phyloP scores from a whole-genome alignment of 2,329 filamentous ascomycete genomes.

The Pseudofabraea citricarpa region DNA sequence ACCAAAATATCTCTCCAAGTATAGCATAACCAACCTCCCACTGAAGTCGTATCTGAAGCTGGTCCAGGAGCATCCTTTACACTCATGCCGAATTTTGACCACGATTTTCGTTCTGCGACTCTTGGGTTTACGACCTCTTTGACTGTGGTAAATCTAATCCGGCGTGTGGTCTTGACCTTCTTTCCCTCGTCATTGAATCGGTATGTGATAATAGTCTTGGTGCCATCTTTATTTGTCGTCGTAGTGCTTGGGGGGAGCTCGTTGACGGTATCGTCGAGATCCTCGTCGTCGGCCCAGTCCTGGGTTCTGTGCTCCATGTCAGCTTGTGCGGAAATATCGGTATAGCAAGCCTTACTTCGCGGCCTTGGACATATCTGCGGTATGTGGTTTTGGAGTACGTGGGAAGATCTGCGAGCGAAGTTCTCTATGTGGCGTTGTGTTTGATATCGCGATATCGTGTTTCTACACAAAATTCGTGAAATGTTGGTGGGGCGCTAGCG shows the following conservation, averaged over 20 bases:
- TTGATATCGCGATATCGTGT: conserved; percentile 27
- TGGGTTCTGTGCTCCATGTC: not conserved
- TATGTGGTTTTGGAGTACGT: no score
- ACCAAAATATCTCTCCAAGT: no score
- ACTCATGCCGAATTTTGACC: conserved; percentile 88
- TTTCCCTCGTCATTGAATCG: conserved; percentile 88
- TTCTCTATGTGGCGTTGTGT: not conserved
- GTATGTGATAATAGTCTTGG: conserved; percentile 90
- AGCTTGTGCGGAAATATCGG: not conserved
- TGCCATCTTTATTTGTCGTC: conserved; percentile 96
- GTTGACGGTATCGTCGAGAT: conserved; percentile 70
- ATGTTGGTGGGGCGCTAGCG: conserved; percentile 31
- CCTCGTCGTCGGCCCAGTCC: conserved; percentile 92
- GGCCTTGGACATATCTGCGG: conserved; percentile 36
- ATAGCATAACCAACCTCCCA: no score
- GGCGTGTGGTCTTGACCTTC: conserved; percentile 95
- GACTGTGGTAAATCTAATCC: conserved; percentile 86
- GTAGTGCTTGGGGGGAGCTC: conserved; percentile 81
- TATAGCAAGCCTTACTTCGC: conserved; percentile 30
- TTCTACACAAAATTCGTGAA: conserved; percentile 42
- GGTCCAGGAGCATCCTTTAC: conserved; percentile 81
- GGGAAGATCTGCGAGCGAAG: no score
- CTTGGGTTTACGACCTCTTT: conserved; percentile 94
- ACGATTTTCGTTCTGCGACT: conserved; percentile 89
- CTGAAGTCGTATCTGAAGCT: conserved; percentile 78